Evolutionary conservation across 805 yeast species (phyloP), one percentile per base, ranked within the genome.

Genomic region (Priceomyces melissophilus): DNA sequence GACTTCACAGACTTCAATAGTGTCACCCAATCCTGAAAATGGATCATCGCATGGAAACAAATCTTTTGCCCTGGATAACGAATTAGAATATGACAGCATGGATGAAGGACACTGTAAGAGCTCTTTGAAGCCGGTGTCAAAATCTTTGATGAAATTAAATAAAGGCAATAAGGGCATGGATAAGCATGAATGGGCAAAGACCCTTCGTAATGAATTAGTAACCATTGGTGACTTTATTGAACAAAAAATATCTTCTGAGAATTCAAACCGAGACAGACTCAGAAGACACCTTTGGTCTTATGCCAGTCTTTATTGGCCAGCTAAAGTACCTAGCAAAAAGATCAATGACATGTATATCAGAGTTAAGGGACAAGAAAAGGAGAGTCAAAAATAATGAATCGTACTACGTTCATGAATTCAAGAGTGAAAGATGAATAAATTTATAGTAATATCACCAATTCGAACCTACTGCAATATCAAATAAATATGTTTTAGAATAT

Each of bases 281-380:
- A 67, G 70, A 42, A 82, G 76, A 56, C 93, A 87, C 53, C 63
- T 88, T 44, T 88, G 96, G 96, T 77, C 85, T 25, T 87, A 83
- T 58, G 87, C 93, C 3, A 74, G 89, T 14, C 75, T 78, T 40
- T 88, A 81, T 65, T 88, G 96, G 96, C 96, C 96, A 2, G 85
- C 81, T 3, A 76, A 77, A 46, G 96, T 82, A n/a, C 79, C 84
- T 32, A 82, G 91, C 45, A 62, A 70, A 30, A 84, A 84, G 64
- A 78, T 88, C 46, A 73, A 75, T 54, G 81, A 78, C 25, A 88
- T 89, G 96, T 89, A 87, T 61, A 72, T 66, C 45, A 79, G 82
- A 61, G 63, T 82, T 44, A 75, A 71, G 46, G 42, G 43, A 11
- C 50, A 48, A 34, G 43, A 38, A 31, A 43, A 31, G 10, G 45